Evolutionary conservation across 768 basidiomycete genomes (phyloP), one percentile per base, ranked within the genome.

Genomic region (Galerina sulciceps): DNA sequence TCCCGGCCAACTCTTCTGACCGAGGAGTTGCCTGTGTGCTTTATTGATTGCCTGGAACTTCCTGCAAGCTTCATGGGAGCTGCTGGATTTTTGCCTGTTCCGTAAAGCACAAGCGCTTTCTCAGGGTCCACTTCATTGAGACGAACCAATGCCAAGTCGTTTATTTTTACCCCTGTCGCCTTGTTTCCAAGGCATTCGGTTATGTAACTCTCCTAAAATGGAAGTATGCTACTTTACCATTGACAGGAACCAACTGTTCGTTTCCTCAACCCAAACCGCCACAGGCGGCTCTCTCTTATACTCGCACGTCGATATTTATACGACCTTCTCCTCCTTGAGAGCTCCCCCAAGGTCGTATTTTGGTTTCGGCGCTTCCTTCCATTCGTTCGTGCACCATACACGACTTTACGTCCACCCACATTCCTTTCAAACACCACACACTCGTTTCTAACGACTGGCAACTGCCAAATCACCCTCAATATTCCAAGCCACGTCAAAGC

Each of bases 351-450:
- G 49, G 22, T 40, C 43, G 47, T 54, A 23, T 31, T 42, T 43
- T 50, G 23, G 10, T 46, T 20, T 36, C 40, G 43, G 46, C 46
- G 35, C 13, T 10, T 42, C 14, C 10, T 22, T 34, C n/a, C 11
- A 18, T 55, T 57, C 36, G n/a, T 46, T 26, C 47, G 31, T 31
- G 53, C 31, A 54, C 42, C 52, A 26, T 52, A 20, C 57, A 53
- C 57, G 55, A 57, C 64, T 53, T 52, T 11, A 50, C 62, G 53
- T 56, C 51, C 50, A 52, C 46, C 53, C 20, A 53, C 61, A 53
- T 61, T 65, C 55, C 61, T 62, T 64, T 58, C 20, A 10, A 49
- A 34, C 44, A 20, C 40, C 23, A 1, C 45, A 66, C 63, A 44
- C 40, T 59, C 57, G 23, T 56, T 58, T 46, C 42, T 50, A 48